phyloP scores from a whole-genome alignment of 2,329 filamentous ascomycete species.

The Monascus ruber region DNA sequence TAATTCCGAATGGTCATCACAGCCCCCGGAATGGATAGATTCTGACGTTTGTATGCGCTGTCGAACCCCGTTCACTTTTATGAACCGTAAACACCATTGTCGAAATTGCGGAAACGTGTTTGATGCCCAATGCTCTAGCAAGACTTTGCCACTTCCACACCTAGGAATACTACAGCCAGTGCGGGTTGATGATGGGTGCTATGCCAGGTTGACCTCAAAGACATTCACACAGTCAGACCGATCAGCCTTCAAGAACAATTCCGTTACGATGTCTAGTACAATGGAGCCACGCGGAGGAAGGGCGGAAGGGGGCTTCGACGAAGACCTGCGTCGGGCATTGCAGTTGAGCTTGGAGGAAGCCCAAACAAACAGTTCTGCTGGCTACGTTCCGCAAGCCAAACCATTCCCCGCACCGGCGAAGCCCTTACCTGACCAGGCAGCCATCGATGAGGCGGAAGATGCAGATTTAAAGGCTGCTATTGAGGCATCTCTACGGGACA shows the following conservation, averaged over 20 bases:
- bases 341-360: slow-evolving; percentile 97
- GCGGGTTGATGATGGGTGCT: slow-evolving; percentile 91
- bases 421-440: slow-evolving; percentile 30
- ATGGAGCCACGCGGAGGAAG: slow-evolving; percentile 89
- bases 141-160: slow-evolving; percentile 77
- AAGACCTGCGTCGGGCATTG: slow-evolving; percentile 83
- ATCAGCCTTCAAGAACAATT: slow-evolving; percentile 34
- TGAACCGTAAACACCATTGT: slow-evolving; percentile 96
- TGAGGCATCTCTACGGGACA: slow-evolving; percentile 84
- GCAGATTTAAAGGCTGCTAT: slow-evolving; percentile 90
- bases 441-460: slow-evolving; percentile 67
- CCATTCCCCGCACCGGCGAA: slow-evolving; percentile 26
- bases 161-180: slow-evolving; percentile 85
- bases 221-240: slow-evolving; percentile 32
- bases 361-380: slow-evolving; percentile 57
- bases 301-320: slow-evolving; percentile 83
- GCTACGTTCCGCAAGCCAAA: slow-evolving; percentile 58
- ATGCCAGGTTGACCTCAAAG: slow-evolving; percentile 76
- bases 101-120: slow-evolving; percentile 97
- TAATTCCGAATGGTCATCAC: slow-evolving; percentile 5
- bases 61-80: slow-evolving; percentile 89
- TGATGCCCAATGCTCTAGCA: slow-evolving; percentile 87
- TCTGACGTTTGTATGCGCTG: slow-evolving; percentile 99
- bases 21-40: slow-evolving; percentile 96
- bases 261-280: slow-evolving; percentile 54